phyloP scores from a whole-genome alignment of 2,329 filamentous ascomycete species.

The Chlorencoelia australis region DNA sequence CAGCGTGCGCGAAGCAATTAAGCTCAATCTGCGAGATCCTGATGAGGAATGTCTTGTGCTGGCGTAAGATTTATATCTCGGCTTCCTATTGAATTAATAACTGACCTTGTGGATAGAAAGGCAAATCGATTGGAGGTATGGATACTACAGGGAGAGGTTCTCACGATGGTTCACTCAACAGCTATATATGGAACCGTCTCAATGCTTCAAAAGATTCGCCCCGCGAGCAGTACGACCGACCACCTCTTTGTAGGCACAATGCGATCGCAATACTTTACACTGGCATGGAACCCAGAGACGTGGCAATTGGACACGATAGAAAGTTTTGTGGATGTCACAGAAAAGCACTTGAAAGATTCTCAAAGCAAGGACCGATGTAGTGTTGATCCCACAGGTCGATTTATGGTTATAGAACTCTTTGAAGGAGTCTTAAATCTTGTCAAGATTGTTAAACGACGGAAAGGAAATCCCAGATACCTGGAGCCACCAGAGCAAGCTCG shows the following conservation, averaged over 20 bases:
- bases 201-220: constrained; percentile 72
- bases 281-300: constrained; percentile 63
- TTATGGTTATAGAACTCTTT: constrained; percentile 57
- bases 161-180: constrained; percentile 57
- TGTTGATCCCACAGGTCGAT: constrained; percentile 68
- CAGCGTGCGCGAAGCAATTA: constrained; percentile 81
- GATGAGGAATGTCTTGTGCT: constrained; percentile 76
- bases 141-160: constrained; percentile 54
- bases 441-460: constrained; percentile 45
- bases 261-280: constrained; percentile 79
- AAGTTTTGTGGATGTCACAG: constrained; percentile 42
- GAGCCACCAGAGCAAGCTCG: constrained; percentile 51
- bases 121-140: constrained; percentile 82
- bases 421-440: constrained; percentile 58
- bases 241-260: constrained; percentile 90
- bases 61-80: constrained; percentile 50
- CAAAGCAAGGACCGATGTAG: constrained; percentile 76
- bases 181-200: constrained; percentile 77
- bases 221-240: constrained; percentile 64
- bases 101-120: constrained; percentile 44
- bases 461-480: constrained; percentile 43
- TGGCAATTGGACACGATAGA: constrained; percentile 40
- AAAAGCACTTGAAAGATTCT: constrained; percentile 60
- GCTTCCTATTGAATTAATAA: constrained; percentile 8
- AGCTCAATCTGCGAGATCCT: constrained; percentile 62